phyloP scores from a whole-genome alignment of 139 green algal genomes.

The Coccomyxa sp. region DNA sequence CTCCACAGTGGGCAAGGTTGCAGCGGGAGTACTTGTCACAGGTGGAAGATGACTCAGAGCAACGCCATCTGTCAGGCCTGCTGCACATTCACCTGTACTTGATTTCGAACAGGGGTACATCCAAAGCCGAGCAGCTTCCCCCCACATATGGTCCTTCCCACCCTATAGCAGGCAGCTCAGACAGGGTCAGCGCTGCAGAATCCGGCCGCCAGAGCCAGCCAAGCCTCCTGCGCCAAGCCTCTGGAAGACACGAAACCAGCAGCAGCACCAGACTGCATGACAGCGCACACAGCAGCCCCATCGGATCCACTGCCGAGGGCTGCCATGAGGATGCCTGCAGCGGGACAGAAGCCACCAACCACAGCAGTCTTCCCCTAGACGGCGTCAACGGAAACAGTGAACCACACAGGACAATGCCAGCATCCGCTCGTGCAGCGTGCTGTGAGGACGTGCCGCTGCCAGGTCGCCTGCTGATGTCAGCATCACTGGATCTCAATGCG shows the following conservation, averaged over 20 bases:
- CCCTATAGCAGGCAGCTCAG: too few species aligned
- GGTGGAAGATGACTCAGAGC: background rate
- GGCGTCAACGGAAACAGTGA: background rate
- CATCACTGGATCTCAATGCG: background rate
- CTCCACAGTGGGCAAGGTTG: background rate
- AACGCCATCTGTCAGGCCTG: background rate
- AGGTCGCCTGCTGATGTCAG: background rate
- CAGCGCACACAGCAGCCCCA: too few species aligned
- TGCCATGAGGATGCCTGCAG: too few species aligned
- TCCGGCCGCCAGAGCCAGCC: too few species aligned
- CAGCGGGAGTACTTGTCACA: background rate
- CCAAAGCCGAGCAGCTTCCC: background rate
- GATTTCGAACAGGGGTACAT: background rate
- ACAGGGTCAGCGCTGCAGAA: too few species aligned
- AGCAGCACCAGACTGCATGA: too few species aligned
- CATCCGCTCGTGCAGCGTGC: background rate
- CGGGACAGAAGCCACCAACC: background rate
- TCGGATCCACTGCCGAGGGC: too few species aligned
- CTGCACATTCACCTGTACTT: background rate
- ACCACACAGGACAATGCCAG: background rate
- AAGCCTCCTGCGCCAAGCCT: too few species aligned
- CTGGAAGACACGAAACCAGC: too few species aligned
- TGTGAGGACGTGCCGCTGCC: background rate
- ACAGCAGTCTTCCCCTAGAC: background rate
- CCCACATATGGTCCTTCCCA: too few species aligned